Evolutionary conservation across 768 basidiomycete species (phyloP), one percentile per base, ranked within the genome.

Genomic region (Lactifluus subvellereus): DNA sequence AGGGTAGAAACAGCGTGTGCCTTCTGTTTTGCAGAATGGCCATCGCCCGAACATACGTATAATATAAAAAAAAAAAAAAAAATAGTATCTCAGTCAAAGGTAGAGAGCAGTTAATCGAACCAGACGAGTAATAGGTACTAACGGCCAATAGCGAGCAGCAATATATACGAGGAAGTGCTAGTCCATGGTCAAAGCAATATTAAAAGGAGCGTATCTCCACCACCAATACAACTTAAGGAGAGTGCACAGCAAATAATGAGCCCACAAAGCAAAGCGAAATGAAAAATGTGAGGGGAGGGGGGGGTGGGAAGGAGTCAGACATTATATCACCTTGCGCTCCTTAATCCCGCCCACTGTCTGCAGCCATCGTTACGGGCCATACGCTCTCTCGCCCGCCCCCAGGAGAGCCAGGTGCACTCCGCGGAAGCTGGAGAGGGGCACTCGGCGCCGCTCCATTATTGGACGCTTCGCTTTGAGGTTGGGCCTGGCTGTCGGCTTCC

Each of bases 301-400:
- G 18, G 50, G 51, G 47, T 52, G 35, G 57, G 45, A 48, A 22
- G 10, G 47, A 35, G 59, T 30, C 30, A 13, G 22, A 18, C 33
- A 43, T 54, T 35, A 27, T 20, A 61, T 50, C 60, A 48, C 61
- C 47, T 22, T 43, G 37, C 49, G 33, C 54, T 59, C 57, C 5
- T 62, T 50, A 59, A 30, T 51, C 65, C 18, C 71, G 68, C 42
- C 66, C 35, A n/a, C 61, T 64, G 40, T 70, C 38, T 27, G 67
- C 61, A 6, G 68, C 65, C 22, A 73, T 70, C 20, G 70, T 66
- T 52, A 74, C 70, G 20, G 71, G 70, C 74, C 74, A 75, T 27
- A 75, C 69, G 60, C 67, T 71, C 42, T 74, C 74, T 57, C 64
- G 64, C 5, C 14, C 43, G 37, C 67, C 66, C 22, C 58, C 59